Evolutionary conservation across 495 filamentous ascomycete genomes (phyloP).

Genomic region (Poronia punctata): DNA sequence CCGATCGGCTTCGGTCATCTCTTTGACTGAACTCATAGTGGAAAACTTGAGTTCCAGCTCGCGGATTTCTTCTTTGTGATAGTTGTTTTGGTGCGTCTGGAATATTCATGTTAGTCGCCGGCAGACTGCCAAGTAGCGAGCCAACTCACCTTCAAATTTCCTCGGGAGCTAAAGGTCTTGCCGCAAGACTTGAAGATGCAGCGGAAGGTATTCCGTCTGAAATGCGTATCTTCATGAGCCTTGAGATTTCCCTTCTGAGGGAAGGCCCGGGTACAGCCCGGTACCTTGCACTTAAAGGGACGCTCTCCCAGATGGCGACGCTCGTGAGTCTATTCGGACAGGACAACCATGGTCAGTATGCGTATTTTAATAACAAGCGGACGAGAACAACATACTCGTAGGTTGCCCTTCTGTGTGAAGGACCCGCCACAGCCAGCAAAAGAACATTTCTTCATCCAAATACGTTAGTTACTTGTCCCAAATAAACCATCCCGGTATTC

Average conservation of each 20-base stretch:
- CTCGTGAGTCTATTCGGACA: slow-evolving; percentile 88
- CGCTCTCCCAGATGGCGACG: slow-evolving; percentile 77
- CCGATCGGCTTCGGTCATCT: slow-evolving; percentile 60
- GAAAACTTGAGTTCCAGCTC: slow-evolving; percentile 71
- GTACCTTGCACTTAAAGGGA: slow-evolving; percentile 70
- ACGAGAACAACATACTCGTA: slow-evolving; percentile 55
- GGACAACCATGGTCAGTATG: slow-evolving; percentile 9
- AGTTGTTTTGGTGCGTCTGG: slow-evolving; percentile 91
- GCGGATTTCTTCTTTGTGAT: slow-evolving; percentile 66
- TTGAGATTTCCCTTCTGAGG: slow-evolving; percentile 82
- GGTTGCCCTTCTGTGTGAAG: slow-evolving; percentile 84
- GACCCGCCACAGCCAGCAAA: slow-evolving; percentile 68
- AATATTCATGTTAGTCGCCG: background rate
- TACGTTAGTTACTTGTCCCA: background rate
- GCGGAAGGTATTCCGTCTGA: slow-evolving; percentile 66
- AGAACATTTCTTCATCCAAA: slow-evolving; percentile 53
- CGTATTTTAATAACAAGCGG: background rate
- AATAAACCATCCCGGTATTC: slow-evolving; percentile 8
- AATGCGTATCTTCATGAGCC: slow-evolving; percentile 79
- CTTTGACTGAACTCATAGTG: slow-evolving; percentile 51
- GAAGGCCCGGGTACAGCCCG: slow-evolving; percentile 66
- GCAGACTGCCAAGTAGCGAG: slow-evolving; percentile 1
- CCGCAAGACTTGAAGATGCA: slow-evolving; percentile 76
- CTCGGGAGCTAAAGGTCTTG: slow-evolving; percentile 82
- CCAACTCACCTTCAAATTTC: slow-evolving; percentile 71